Evolutionary conservation across 176 grass and related monocot genomes (phyloP).

Genomic region (Phoenix roebelenii): DNA sequence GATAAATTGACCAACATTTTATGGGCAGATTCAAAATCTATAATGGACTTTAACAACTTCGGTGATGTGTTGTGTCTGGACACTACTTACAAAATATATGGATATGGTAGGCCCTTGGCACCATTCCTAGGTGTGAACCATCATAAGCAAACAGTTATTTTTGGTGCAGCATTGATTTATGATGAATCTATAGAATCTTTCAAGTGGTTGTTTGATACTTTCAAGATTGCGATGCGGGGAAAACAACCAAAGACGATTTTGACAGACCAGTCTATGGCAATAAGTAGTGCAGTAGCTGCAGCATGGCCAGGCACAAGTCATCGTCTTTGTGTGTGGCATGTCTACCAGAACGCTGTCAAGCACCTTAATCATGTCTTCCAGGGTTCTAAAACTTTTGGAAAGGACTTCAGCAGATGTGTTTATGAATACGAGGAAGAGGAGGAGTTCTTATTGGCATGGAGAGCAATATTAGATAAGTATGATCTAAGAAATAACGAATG

Average conservation of each 20-base stretch:
- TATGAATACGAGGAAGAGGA: conserved; percentile 76
- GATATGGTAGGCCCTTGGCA: conserved; percentile 57
- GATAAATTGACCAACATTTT: conserved; percentile 89
- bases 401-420: conserved; percentile 68
- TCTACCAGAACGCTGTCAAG: conserved; percentile 66
- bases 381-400: conserved; percentile 81
- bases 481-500: conserved; percentile 75
- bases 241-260: conserved; percentile 74
- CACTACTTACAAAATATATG: conserved; percentile 69
- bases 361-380: conserved; percentile 82
- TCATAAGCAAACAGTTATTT: conserved; percentile 73
- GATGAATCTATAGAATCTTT: conserved; percentile 78
- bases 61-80: conserved; percentile 79
- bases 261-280: conserved; percentile 41
- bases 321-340: conserved; percentile 66
- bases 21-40: conserved; percentile 75
- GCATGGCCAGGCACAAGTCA: conserved; percentile 49
- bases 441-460: conserved; percentile 61
- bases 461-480: conserved; percentile 68
- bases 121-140: conserved; percentile 76
- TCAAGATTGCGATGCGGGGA: conserved; percentile 63
- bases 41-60: conserved; percentile 59
- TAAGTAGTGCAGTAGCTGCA: conserved; percentile 36
- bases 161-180: conserved; percentile 75
- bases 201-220: conserved; percentile 93